Base-by-base conservation (phyloP, 768 basidiomycete genomes). In the Phanerochaete sordida region DNA sequence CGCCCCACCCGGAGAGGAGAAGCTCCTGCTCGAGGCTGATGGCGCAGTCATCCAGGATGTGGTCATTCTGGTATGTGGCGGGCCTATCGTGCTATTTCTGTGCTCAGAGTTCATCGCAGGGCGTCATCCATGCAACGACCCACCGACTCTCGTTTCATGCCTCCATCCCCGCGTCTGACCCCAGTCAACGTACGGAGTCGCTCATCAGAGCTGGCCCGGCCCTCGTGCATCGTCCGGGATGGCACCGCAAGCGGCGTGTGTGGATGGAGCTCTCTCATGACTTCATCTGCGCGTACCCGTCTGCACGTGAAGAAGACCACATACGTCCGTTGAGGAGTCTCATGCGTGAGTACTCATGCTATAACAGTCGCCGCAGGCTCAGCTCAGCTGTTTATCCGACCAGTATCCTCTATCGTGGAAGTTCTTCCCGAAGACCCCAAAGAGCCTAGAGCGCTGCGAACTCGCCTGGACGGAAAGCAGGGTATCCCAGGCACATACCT, bases 111-210 rank as follows among this genome's bases (percentile, higher is more conserved):
- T 44, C 39, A 3, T 13, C 48, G 13, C 37, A 83, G 78, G 84
- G 86, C 7, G 82, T 84, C 31, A 72, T 87, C 19, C 85, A 87
- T 67, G 68, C 88, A 21, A 89, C 87, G 0, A 85, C 84, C 0
- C 85, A 87, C 69, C 79, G 87, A 3, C 62, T 88, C 21, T 73
- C 84, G 0, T 89, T 89, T 68, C 86, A 88, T 64, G 87, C 87
- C 1, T 79, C 84, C 11, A 69, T 89, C 21, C 77, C 84, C 16
- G 75, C 82, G 0, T 75, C 76, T 26, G 67, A 70, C n/a, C 73
- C 77, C 5, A 76, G 71, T 46, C 59, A 73, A 35, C 58, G 63
- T 8, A 63, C 67, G 13, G 54, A 59, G 6, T 71, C 77, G 39
- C 60, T 81, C 19, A 70, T 87, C 48, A 82, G 79, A 65, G 64